Evolutionary conservation across 805 yeast genomes (phyloP), one percentile per base, ranked within the genome.

Genomic region (Teunomyces lycoperdinae): DNA sequence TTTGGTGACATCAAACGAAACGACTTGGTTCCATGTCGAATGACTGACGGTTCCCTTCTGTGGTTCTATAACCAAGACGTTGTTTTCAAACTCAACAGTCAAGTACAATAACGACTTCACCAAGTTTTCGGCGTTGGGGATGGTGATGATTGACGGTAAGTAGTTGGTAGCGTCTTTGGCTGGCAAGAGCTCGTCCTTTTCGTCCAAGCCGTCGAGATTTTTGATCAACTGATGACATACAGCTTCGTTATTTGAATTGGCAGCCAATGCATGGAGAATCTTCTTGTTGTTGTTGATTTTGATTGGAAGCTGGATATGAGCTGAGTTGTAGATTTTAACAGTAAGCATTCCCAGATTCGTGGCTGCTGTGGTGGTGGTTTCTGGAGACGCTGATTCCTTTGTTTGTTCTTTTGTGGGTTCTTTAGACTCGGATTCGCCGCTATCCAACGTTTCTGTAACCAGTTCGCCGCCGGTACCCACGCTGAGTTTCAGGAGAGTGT

Each of bases 51-150:
- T 81, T 34, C 96, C 97, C 45, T 87, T 81, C 27, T 84, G 81
- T 2, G 98, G 94, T 56, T 90, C 96, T 44, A 92, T 83, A 11
- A 90, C 79, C 53, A 94, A 85, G 55, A 91, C 94, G 44, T 92
- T 89, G 67, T 94, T 94, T 68, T 94, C 99, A 63, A 90, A 92
- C 67, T 94, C 99, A 40, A 94, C 76, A 1, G 96, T 89, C 59
- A 91, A 78, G 66, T 88, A 89, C 33, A 94, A 77, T 50, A 96
- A 76, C 13, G 94, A 80, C 55, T 81, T 82, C 52, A 80, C 76
- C 31, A 77, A 69, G 44, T 74, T 74, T 40, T 70, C 72, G 13
- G 55, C 83, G 28, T 78, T 77, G 11, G 87, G 84, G 39, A 80
- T 70, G 42, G 80, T 69, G 40, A 81, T 71, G 38, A 78, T 71